A percentile compares a stretch with the other conserved stretches of the same genome.
Evolutionary conservation across 2,329 filamentous ascomycete genomes (phyloP).

Genomic region (Colletotrichum siamense): DNA sequence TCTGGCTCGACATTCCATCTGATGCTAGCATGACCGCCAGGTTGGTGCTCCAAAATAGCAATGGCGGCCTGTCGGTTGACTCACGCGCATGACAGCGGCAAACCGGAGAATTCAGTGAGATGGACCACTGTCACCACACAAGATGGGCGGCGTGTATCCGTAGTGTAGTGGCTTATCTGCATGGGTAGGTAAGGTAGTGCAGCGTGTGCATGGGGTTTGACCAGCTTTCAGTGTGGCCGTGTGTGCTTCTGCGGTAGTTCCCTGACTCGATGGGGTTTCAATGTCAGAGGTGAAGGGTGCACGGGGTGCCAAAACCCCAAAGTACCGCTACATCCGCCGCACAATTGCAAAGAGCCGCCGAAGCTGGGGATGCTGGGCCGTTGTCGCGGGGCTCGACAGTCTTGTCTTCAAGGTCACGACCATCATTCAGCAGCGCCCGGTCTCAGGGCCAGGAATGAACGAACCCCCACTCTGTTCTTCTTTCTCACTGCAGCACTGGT

Average conservation of each 20-base stretch:
- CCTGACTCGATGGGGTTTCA: conserved; percentile 18
- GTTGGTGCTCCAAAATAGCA: neutral
- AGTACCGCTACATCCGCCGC: conserved; percentile 14
- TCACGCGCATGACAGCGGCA: conserved; percentile 14
- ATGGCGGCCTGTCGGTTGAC: neutral
- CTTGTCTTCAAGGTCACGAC: neutral
- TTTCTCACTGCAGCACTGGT: neutral
- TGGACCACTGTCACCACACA: neutral
- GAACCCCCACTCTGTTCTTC: neutral
- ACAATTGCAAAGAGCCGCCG: neutral
- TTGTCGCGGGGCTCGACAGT: neutral
- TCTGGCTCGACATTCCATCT: conserved; percentile 7
- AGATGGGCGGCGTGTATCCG: neutral
- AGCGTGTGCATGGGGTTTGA: neutral
- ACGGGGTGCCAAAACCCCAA: neutral
- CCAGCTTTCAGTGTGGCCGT: neutral
- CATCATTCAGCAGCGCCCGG: neutral
- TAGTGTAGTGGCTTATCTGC: neutral
- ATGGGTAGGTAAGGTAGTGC: neutral
- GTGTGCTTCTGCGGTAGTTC: neutral
- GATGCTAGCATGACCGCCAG: neutral
- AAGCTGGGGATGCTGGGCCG: neutral
- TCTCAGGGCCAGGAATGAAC: neutral
- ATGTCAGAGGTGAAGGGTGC: neutral
- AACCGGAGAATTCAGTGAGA: neutral